Conservation (phyloP, 768 basidiomycete species). For the Fistulinella prunicolor region DNA sequence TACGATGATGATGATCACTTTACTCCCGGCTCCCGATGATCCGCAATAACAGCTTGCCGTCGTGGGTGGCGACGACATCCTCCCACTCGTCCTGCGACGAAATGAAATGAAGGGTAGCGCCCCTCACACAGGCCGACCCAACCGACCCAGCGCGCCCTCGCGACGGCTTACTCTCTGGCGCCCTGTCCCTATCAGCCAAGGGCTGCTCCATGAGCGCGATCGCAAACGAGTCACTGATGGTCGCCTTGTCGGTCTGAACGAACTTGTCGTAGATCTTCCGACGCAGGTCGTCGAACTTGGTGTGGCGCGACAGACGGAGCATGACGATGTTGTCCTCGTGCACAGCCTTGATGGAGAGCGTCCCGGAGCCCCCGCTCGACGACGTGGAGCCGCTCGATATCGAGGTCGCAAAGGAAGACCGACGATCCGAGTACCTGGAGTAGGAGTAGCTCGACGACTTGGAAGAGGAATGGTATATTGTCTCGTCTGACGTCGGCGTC, state of each 20-base stretch:
- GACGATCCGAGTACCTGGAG: constrained; percentile 15
- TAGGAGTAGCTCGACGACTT: constrained; percentile 8
- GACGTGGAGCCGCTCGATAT: constrained; percentile 39
- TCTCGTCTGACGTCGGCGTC: constrained; percentile 19
- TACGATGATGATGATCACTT: neutral
- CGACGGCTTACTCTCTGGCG: too few relatives aligned
- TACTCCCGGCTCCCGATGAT: constrained; percentile 37
- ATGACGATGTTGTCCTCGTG: constrained; percentile 61
- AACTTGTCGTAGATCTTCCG: constrained; percentile 64
- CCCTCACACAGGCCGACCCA: constrained; percentile 19
- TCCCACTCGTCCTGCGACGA: constrained; percentile 62
- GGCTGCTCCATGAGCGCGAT: constrained; percentile 50
- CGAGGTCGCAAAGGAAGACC: constrained; percentile 30
- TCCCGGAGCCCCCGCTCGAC: constrained; percentile 21
- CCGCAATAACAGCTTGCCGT: constrained; percentile 55
- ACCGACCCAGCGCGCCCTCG: constrained; percentile 33
- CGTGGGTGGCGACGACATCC: constrained; percentile 40
- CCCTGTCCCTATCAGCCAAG: too few relatives aligned
- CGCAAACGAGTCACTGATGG: constrained; percentile 52
- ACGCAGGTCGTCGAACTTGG: constrained; percentile 52
- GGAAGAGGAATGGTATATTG: constrained; percentile 6
- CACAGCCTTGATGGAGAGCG: constrained; percentile 61
- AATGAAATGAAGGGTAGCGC: constrained; percentile 42
- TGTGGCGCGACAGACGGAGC: constrained; percentile 50
- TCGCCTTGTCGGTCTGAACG: constrained; percentile 54